Evolutionary conservation across 305 asterid species (phyloP).

Genomic region (Solanum aculeatissimum): DNA sequence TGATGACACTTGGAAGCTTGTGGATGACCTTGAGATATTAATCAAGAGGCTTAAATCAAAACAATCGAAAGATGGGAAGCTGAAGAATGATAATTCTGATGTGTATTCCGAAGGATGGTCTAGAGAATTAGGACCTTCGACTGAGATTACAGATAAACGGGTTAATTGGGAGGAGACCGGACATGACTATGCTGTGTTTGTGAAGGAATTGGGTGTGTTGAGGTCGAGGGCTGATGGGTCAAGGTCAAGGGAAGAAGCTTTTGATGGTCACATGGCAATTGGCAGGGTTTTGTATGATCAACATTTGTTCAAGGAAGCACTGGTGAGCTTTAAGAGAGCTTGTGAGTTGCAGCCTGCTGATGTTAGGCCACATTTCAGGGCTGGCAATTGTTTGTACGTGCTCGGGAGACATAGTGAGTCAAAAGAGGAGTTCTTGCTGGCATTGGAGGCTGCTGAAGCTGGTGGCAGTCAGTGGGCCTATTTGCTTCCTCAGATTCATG

Average conservation of each 20-base stretch:
- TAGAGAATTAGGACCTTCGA: constrained; percentile 66
- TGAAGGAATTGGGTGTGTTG: constrained; percentile 76
- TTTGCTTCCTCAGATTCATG: constrained; percentile 95
- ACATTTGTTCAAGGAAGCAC: constrained; percentile 66
- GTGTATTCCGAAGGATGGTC: constrained; percentile 94
- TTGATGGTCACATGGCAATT: constrained; percentile 93
- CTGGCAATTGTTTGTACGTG: constrained; percentile 79
- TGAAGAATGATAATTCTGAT: constrained; percentile 66
- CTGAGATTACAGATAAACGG: constrained; percentile 56
- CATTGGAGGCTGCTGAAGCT: constrained; percentile 86
- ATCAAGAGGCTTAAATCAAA: constrained; percentile 59
- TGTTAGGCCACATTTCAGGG: constrained; percentile 88
- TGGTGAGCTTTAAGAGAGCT: constrained; percentile 90
- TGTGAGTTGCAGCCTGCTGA: constrained; percentile 86
- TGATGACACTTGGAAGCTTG: constrained; percentile 91
- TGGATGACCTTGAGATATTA: constrained; percentile 73
- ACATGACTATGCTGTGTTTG: constrained; percentile 56
- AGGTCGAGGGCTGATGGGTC: constrained; percentile 88
- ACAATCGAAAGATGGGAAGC: constrained; percentile 68
- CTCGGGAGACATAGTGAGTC: constrained; percentile 65
- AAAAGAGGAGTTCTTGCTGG: constrained; percentile 73
- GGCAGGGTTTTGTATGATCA: constrained; percentile 80
- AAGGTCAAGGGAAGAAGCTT: constrained; percentile 86
- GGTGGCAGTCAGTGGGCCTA: constrained; percentile 98
- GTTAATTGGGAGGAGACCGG: constrained; percentile 72